phyloP scores from a whole-genome alignment of 2,329 filamentous ascomycete species.

The Venturia effusa region DNA sequence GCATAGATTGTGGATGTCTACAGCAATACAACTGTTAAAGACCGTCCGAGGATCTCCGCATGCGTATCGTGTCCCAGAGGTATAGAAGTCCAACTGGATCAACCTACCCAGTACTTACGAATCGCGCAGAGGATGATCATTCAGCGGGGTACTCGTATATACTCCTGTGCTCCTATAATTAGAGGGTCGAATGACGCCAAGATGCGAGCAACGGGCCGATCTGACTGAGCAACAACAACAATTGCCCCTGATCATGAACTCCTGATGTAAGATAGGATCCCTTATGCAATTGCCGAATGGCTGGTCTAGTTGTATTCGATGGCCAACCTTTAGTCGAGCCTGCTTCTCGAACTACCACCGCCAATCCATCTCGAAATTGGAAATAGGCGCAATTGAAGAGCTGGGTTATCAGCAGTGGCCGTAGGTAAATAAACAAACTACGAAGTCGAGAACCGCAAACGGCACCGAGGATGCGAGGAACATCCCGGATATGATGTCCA shows the following conservation, averaged over 20 bases:
- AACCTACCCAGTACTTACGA: neutral
- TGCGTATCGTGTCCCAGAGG: neutral
- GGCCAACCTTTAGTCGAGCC: too few species aligned
- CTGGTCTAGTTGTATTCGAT: too few species aligned
- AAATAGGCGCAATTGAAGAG: slow-evolving; percentile 21
- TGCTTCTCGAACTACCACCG: too few species aligned
- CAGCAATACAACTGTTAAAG: neutral
- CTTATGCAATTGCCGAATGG: too few species aligned
- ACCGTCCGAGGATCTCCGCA: neutral
- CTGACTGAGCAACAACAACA: neutral
- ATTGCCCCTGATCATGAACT: neutral
- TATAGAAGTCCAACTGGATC: neutral
- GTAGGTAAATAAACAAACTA: too few species aligned
- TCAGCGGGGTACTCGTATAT: neutral
- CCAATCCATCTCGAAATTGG: too few species aligned
- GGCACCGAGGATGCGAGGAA: too few species aligned
- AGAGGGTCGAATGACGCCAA: neutral
- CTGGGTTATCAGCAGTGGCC: too few species aligned
- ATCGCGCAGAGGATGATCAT: neutral
- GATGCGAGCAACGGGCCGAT: neutral
- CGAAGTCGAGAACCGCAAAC: too few species aligned
- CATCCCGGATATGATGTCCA: too few species aligned
- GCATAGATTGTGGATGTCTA: neutral
- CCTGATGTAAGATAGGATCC: too few species aligned
- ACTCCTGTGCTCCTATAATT: neutral